Evolutionary conservation across 2,329 filamentous ascomycete species (phyloP).

Genomic region (Trichoderma pleuroti): DNA sequence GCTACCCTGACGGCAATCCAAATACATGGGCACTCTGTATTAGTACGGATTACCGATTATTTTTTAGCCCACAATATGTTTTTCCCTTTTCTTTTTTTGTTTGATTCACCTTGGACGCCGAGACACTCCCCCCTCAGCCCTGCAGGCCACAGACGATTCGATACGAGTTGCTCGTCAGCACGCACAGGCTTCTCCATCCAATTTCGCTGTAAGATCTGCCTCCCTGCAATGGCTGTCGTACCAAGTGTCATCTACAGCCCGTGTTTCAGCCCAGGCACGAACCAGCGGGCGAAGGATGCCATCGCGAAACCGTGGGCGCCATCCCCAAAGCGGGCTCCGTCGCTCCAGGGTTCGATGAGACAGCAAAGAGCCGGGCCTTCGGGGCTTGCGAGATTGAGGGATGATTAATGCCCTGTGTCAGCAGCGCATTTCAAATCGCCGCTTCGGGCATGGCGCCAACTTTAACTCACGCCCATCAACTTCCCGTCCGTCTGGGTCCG

Average conservation of each 20-base stretch:
- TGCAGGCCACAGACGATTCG: background rate
- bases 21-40: background rate
- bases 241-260: background rate
- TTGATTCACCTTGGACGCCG: background rate
- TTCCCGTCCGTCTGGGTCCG: background rate
- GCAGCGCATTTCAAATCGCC: constrained; percentile 7
- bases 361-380: background rate
- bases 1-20: background rate
- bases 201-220: background rate
- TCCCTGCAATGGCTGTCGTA: background rate
- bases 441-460: background rate
- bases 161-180: background rate
- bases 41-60: background rate
- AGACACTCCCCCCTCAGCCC: background rate
- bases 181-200: background rate
- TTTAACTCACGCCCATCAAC: background rate
- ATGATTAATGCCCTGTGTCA: background rate
- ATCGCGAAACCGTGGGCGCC: background rate
- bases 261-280: background rate
- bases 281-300: background rate
- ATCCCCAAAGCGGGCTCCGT: constrained; percentile 2
- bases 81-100: background rate
- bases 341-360: background rate
- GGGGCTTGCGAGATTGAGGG: background rate
- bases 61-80: background rate